Percentiles rank a stretch among this genome's conserved stretches.
Conservation (phyloP, 768 basidiomycete species). For the Rhizopogon vulgaris region DNA sequence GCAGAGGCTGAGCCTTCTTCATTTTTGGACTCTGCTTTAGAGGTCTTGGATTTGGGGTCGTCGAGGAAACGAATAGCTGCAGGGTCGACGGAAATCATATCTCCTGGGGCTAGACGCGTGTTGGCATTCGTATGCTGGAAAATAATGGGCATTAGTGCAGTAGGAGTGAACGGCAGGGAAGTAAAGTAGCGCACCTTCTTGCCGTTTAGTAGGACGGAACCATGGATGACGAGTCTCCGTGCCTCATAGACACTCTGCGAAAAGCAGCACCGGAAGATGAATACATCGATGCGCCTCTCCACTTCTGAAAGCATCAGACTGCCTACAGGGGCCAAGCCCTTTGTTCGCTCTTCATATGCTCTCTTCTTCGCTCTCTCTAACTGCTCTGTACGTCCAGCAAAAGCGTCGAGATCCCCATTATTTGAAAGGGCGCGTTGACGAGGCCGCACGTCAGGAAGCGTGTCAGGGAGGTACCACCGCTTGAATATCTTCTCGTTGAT, state of each 20-base stretch:
- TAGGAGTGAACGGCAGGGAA: neutral
- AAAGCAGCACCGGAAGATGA: slow-evolving; percentile 87
- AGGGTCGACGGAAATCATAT: slow-evolving; percentile 89
- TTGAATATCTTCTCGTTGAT: slow-evolving; percentile 93
- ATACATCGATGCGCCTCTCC: slow-evolving; percentile 90
- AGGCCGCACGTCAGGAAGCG: slow-evolving; percentile 80
- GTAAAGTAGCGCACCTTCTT: slow-evolving; percentile 54
- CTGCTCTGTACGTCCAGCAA: slow-evolving; percentile 46
- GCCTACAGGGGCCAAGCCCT: slow-evolving; percentile 82
- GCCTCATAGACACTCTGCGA: slow-evolving; percentile 89
- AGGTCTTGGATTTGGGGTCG: slow-evolving; percentile 21
- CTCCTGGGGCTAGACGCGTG: slow-evolving; percentile 86
- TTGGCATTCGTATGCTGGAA: slow-evolving; percentile 77
- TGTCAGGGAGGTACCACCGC: slow-evolving; percentile 87
- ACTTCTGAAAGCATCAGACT: slow-evolving; percentile 94
- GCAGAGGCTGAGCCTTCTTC: slow-evolving; percentile 1
- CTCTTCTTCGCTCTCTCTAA: slow-evolving; percentile 38
- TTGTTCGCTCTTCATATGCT: slow-evolving; percentile 45
- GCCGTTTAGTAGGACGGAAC: slow-evolving; percentile 85
- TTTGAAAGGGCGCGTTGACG: slow-evolving; percentile 26
- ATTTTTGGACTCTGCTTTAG: slow-evolving; percentile 10
- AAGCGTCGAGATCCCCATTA: slow-evolving; percentile 46
- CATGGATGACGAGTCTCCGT: slow-evolving; percentile 77
- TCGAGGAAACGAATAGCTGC: slow-evolving; percentile 68
- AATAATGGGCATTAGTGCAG: neutral